Evolutionary conservation across 768 basidiomycete genomes (phyloP).

Genomic region (Suillus ampliporus): DNA sequence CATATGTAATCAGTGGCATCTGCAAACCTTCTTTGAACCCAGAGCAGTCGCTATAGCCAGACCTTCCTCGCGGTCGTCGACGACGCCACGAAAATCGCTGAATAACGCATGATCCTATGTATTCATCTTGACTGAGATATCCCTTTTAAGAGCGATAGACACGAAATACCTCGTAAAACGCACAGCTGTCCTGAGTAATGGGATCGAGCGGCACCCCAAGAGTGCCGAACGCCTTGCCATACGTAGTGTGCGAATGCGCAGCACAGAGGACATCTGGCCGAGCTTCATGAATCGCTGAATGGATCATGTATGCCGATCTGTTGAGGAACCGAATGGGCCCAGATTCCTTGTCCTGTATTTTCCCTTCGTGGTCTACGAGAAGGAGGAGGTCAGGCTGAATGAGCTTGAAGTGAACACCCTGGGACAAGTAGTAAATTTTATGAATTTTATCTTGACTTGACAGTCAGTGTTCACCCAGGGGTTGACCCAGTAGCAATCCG

Average conservation of each 20-base stretch:
- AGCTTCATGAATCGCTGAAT: conserved; percentile 39
- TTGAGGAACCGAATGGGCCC: conserved; percentile 41
- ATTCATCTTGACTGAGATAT: background rate
- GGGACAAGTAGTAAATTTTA: conserved; percentile 1
- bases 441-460: background rate
- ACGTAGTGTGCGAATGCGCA: conserved; percentile 40
- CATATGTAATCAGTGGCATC: background rate
- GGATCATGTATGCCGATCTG: conserved; percentile 46
- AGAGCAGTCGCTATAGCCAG: conserved; percentile 35
- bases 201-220: conserved; percentile 38
- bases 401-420: conserved; percentile 53
- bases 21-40: conserved; percentile 30
- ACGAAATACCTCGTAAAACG: conserved; percentile 35
- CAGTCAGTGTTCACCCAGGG: conserved; percentile 43
- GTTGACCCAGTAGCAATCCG: conserved; percentile 56
- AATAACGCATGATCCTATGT: conserved; percentile 35
- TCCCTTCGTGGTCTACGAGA: conserved; percentile 48
- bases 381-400: conserved; percentile 51
- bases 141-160: background rate
- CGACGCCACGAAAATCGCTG: conserved; percentile 42
- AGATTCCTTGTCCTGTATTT: conserved; percentile 37
- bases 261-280: conserved; percentile 44
- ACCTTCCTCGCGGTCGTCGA: conserved; percentile 39
- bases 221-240: conserved; percentile 45
- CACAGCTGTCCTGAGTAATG: conserved; percentile 41